These are phyloP conservation scores for Raffaelea deltoideospora DNA, from an alignment of 2,329 filamentous ascomycete species.

Conservation along the genomic window DNA sequence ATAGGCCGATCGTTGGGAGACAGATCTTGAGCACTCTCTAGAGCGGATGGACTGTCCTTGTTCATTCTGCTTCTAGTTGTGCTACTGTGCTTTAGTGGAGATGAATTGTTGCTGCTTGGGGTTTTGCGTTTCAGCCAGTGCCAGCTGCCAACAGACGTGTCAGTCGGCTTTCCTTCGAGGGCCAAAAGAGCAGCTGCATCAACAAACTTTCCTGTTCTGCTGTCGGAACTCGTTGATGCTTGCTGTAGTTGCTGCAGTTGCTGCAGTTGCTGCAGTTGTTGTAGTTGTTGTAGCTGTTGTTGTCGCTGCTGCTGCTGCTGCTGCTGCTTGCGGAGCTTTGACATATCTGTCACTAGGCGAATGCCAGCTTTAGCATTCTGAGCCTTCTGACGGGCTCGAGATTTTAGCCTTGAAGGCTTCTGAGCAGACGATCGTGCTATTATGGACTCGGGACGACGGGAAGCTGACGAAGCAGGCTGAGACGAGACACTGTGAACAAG, in stretches of 20 bases:
- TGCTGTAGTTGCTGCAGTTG: slow-evolving; percentile 22
- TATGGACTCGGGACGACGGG: neutral
- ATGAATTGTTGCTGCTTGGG: slow-evolving; percentile 16
- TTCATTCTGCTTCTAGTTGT: slow-evolving; percentile 2
- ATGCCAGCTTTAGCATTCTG: slow-evolving; percentile 49
- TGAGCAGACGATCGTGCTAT: slow-evolving; percentile 18
- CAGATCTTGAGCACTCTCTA: slow-evolving; percentile 26
- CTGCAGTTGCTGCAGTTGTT: slow-evolving; percentile 19
- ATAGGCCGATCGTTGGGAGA: slow-evolving; percentile 59
- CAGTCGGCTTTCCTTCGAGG: slow-evolving; percentile 38
- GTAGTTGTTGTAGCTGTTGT: slow-evolving; percentile 22
- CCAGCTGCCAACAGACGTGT: slow-evolving; percentile 40
- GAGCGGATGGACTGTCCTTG: slow-evolving; percentile 7
- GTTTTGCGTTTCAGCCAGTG: slow-evolving; percentile 37
- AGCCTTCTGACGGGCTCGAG: slow-evolving; percentile 43
- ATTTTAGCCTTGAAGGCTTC: slow-evolving; percentile 34
- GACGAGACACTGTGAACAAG: neutral
- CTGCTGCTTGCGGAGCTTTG: slow-evolving; percentile 28
- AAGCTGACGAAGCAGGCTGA: neutral
- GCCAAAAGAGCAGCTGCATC: slow-evolving; percentile 44
- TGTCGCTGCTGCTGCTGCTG: slow-evolving; percentile 22
- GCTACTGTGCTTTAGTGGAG: slow-evolving; percentile 7
- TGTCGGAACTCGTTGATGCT: slow-evolving; percentile 8
- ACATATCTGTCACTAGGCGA: slow-evolving; percentile 55
- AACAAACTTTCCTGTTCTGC: slow-evolving; percentile 31